phyloP scores from a whole-genome alignment of 768 basidiomycete species.

The Rhodotorula graminis region DNA sequence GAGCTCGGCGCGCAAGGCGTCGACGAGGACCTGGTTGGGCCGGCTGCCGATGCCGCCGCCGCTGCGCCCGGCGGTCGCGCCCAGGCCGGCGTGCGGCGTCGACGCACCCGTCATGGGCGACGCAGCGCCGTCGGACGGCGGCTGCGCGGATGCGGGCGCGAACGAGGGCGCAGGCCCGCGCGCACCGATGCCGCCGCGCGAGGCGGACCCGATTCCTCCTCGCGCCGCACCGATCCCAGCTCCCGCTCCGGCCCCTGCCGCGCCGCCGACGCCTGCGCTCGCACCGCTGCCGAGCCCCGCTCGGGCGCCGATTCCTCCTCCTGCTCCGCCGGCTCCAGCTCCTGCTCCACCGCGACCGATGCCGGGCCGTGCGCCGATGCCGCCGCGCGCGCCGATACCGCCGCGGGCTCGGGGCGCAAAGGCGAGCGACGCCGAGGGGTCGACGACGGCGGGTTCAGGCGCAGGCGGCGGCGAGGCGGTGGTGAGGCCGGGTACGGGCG shows the following conservation, averaged over 20 bases:
- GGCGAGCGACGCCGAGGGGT: neutral
- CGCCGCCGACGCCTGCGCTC: too few species aligned
- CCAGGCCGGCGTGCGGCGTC: slow-evolving; percentile 27
- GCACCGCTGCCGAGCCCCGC: too few species aligned
- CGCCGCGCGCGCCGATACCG: neutral
- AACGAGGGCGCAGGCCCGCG: slow-evolving; percentile 9
- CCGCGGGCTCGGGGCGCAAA: slow-evolving; percentile 35
- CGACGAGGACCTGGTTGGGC: slow-evolving; percentile 9
- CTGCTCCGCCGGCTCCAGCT: neutral
- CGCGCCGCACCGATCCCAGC: neutral
- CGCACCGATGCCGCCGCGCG: neutral
- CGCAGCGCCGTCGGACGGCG: slow-evolving; percentile 31
- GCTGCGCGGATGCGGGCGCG: slow-evolving; percentile 49
- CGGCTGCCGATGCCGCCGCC: slow-evolving; percentile 14
- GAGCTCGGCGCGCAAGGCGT: slow-evolving; percentile 18
- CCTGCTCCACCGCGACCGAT: too few species aligned
- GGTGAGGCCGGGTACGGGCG: slow-evolving; percentile 46
- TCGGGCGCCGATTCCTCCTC: neutral
- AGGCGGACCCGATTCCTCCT: neutral
- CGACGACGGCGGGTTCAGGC: slow-evolving; percentile 39
- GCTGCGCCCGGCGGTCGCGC: neutral
- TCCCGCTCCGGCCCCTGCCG: neutral
- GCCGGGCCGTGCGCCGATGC: neutral
- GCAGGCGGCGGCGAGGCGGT: neutral
- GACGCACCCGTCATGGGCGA: slow-evolving; percentile 19